These are phyloP conservation scores for Blastobotrys buckinghamii DNA, from an alignment of 1,139 yeast genomes.

Conservation along the genomic window DNA sequence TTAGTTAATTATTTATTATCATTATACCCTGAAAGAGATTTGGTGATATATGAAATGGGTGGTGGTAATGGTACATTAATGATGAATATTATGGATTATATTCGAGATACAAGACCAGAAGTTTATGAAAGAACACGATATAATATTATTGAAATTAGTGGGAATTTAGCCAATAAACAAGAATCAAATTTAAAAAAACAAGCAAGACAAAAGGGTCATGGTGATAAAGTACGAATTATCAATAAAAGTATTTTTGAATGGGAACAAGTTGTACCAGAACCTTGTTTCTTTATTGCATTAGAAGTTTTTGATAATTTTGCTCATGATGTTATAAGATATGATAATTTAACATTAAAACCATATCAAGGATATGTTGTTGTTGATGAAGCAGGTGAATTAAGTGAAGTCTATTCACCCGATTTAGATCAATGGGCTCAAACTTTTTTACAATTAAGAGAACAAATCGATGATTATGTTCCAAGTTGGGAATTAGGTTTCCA, in stretches of 20 bases:
- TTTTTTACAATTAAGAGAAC: slow-evolving; percentile 52
- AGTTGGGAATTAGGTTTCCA: slow-evolving; percentile 33
- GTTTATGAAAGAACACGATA: slow-evolving; percentile 63
- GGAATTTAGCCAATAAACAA: slow-evolving; percentile 63
- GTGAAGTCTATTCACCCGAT: slow-evolving; percentile 66
- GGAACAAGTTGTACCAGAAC: slow-evolving; percentile 56
- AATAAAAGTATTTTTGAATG: slow-evolving; percentile 75
- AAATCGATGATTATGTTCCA: slow-evolving; percentile 32
- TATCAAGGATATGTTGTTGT: slow-evolving; percentile 73
- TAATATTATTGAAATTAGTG: slow-evolving; percentile 71
- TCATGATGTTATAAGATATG: slow-evolving; percentile 77
- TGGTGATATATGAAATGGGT: slow-evolving; percentile 80
- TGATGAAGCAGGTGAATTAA: slow-evolving; percentile 70
- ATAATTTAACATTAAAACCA: slow-evolving; percentile 60
- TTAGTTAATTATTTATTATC: slow-evolving; percentile 63
- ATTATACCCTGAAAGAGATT: slow-evolving; percentile 58
- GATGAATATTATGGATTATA: slow-evolving; percentile 68
- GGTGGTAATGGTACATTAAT: slow-evolving; percentile 88
- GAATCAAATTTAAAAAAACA: slow-evolving; percentile 26
- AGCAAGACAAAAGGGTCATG: slow-evolving; percentile 37
- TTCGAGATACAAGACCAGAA: slow-evolving; percentile 60
- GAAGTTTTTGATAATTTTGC: slow-evolving; percentile 85
- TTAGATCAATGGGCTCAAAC: slow-evolving; percentile 56
- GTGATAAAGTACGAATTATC: slow-evolving; percentile 55
- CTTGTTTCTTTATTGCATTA: slow-evolving; percentile 73